Evolutionary conservation across 2,329 filamentous ascomycete genomes (phyloP).

Genomic region (Thyridium curvatum): DNA sequence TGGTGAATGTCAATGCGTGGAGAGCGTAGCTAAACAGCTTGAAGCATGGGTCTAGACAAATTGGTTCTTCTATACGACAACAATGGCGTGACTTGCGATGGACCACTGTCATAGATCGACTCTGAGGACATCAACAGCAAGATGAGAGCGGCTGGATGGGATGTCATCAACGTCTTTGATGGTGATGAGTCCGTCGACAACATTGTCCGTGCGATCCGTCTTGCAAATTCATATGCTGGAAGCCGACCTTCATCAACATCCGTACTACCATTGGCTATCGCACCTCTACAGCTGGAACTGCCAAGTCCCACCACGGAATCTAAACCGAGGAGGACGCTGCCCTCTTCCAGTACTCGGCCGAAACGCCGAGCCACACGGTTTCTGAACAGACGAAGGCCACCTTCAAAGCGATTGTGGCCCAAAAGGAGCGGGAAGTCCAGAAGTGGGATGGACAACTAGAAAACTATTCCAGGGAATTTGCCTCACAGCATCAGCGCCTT

Average conservation of each 20-base stretch:
- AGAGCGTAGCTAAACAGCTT: too few species aligned
- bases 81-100: constrained; percentile 51
- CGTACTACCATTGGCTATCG: constrained; percentile 50
- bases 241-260: constrained; percentile 44
- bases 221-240: constrained; percentile 21
- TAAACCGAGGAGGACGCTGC: too few species aligned
- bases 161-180: constrained; percentile 43
- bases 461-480: too few species aligned
- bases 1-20: too few species aligned
- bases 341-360: too few species aligned
- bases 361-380: too few species aligned
- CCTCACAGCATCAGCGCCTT: too few species aligned
- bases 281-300: constrained; percentile 39
- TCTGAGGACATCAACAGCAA: constrained; percentile 49
- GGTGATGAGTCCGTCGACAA: constrained; percentile 39
- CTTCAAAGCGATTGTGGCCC: too few species aligned
- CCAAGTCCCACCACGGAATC: constrained; percentile 53
- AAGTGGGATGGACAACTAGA: too few species aligned
- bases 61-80: constrained; percentile 51
- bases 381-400: too few species aligned
- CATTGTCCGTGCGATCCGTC: constrained; percentile 36
- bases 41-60: constrained; percentile 38
- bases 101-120: constrained; percentile 43
- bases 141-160: constrained; percentile 46
- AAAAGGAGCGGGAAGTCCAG: too few species aligned